Base-by-base conservation (phyloP, 2,329 filamentous ascomycete genomes). In the Fonsecaea erecta region DNA sequence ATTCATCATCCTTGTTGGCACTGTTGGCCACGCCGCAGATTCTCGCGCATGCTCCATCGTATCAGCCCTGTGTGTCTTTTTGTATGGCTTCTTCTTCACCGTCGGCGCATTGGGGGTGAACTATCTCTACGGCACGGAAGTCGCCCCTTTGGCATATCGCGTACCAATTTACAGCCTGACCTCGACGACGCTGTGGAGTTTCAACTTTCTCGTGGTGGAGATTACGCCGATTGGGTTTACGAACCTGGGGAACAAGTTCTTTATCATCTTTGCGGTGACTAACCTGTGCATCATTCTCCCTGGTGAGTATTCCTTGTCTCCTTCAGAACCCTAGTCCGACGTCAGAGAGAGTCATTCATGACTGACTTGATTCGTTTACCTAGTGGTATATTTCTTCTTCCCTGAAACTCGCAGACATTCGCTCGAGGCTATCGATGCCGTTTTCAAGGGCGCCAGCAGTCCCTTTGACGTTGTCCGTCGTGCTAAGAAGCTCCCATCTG, bases 131-230 rank as follows among this genome's bases (percentile, higher is more conserved):
- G 26, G 52, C n/a, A 53, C 52, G 8, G 52, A 53, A 21, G 52
- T 53, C 52, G 52, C 52, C 34, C 52, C 52, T 16, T 32, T 53
- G 26, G 26, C 26, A 32, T 34, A 32, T 28, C 52, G 52, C n/a
- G 52, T 53, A 16, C 26, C 52, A 8, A 53, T 53, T n/a, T 53
- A 30, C 52, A 53, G 52, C 9, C 43, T 48, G 43, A 48, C 43
- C 18, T 48, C 43, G 18, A 48, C 43, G 21, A 48, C 43, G 21
- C 43, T 48, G 18, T 48, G 43, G 43, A 24, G 18, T 6, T 24
- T 48, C 43, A 48, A 48, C 18, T 48, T 48, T 26, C 43, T 48
- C 8, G 43, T 48, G 8, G 43, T 48, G 43, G 43, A 48, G 43
- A 48, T 48, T 48, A 48, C 43, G 18, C 43, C 43, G 3, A 48